A percentile compares a stretch with the other conserved stretches of the same genome.
Conservation (phyloP, 805 yeast species). For the Saccharomycopsis sp. region DNA sequence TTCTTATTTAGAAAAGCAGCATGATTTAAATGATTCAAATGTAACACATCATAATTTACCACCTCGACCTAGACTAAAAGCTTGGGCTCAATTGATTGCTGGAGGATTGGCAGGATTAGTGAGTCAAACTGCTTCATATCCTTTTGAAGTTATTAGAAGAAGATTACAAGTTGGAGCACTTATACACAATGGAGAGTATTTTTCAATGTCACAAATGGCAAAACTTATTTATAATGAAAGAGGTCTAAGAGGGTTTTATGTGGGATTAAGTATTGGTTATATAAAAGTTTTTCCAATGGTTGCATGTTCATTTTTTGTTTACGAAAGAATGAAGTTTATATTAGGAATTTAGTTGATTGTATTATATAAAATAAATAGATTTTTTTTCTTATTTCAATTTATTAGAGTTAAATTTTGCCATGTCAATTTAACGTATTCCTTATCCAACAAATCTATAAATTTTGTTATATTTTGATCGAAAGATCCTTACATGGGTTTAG, state of each 20-base stretch:
- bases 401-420: too few species aligned
- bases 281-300: slow-evolving; percentile 95
- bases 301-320: slow-evolving; percentile 90
- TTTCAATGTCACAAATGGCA: slow-evolving; percentile 45
- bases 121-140: slow-evolving; percentile 95
- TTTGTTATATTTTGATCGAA: too few species aligned
- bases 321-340: slow-evolving; percentile 69
- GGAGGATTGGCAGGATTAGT: slow-evolving; percentile 96
- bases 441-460: too few species aligned
- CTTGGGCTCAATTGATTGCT: slow-evolving; percentile 88
- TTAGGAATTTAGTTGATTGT: slow-evolving; percentile 70
- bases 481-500: too few species aligned
- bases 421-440: too few species aligned
- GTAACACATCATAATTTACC: slow-evolving; percentile 18
- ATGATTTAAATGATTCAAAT: background rate
- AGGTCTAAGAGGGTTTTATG: slow-evolving; percentile 83
- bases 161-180: slow-evolving; percentile 94
- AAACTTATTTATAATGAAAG: slow-evolving; percentile 53
- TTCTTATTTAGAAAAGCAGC: background rate
- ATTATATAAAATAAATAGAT: too few species aligned
- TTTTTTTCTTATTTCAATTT: too few species aligned
- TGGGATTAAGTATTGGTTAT: slow-evolving; percentile 92
- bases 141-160: slow-evolving; percentile 89
- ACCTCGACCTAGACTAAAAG: slow-evolving; percentile 57
- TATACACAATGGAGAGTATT: slow-evolving; percentile 43